Evolutionary conservation across 2,329 filamentous ascomycete genomes (phyloP), one percentile per base, ranked within the genome.

Genomic region (Diplodia seriata): DNA sequence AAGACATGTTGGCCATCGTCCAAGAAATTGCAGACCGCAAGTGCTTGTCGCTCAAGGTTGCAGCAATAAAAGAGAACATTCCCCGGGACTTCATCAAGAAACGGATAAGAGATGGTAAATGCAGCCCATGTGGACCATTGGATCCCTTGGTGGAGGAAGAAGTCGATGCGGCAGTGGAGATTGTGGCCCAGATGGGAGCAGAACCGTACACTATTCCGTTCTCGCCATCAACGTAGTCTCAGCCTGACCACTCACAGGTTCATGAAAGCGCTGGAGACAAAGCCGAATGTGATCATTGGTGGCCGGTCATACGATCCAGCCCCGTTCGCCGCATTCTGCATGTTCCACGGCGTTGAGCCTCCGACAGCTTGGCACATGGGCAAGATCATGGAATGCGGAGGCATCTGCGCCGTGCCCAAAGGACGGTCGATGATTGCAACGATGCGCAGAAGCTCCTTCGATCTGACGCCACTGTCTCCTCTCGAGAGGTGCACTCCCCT

Each of bases 311-410:
- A 75, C 66, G 74, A 75, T 67, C 74, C 73, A 3, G 68, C 71
- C 2, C 72, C 73, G 0, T 74, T 73, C 61, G 65, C 72, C 7
- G 74, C 73, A 1, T 75, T 63, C 38, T 68, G 66, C 43, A n/a
- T 68, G 15, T n/a, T n/a, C n/a, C 33, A 18, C 2, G 66, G 66
- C 29, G 29, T 68, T 3, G 31, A 33, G 31, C 23, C 47, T 38
- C 38, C 57, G 6, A 38, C 65, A 4, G 66, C 66, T 14, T 68
- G 64, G 53, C 84, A 86, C 70, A 85, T 87, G 83, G 85, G 85
- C 11, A 87, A 87, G 75, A 83, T 86, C 12, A 77, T 86, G 74
- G 85, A 86, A 70, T 87, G 85, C 26, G 85, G 84, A 11, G 80
- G 71, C 0, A 70, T 78, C 0, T 86, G 84, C 70, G 80, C 83